These are phyloP conservation scores for Syzygium oleosum DNA, from an alignment of 345 rosid species.

Conservation along the genomic window DNA sequence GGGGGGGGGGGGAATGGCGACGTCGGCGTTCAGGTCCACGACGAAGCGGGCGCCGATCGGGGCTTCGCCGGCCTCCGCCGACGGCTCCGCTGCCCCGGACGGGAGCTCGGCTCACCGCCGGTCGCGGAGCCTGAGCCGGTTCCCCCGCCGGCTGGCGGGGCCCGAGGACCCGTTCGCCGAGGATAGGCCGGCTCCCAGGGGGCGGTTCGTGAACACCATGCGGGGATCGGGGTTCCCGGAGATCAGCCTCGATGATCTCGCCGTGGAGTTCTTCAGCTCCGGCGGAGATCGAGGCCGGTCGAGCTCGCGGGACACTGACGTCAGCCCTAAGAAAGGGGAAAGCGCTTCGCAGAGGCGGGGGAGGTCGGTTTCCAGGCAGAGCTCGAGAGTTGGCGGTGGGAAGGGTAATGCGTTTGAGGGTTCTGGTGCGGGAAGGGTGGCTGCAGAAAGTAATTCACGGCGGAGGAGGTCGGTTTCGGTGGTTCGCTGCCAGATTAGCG, in stretches of 20 bases:
- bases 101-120: constrained; percentile 48
- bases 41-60: constrained; percentile 35
- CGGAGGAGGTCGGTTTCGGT: constrained; percentile 73
- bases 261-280: constrained; percentile 53
- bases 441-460: constrained; percentile 38
- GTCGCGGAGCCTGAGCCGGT: constrained; percentile 80
- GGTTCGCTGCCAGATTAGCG: constrained; percentile 50
- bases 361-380: constrained; percentile 74
- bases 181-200: constrained; percentile 40
- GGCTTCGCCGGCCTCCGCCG: constrained; percentile 31
- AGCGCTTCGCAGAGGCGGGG: constrained; percentile 57
- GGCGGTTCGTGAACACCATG: constrained; percentile 68
- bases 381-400: constrained; percentile 12
- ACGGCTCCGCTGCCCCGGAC: constrained; percentile 29
- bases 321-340: constrained; percentile 18
- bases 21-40: constrained; percentile 67
- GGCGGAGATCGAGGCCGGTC: constrained; percentile 43
- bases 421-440: constrained; percentile 27
- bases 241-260: constrained; percentile 80
- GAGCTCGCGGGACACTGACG: constrained; percentile 18
- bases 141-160: constrained; percentile 42
- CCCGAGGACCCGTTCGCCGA: constrained; percentile 19
- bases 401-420: constrained; percentile 22
- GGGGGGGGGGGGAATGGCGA: constrained; percentile 35
- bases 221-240: constrained; percentile 87